phyloP scores from a whole-genome alignment of 352 stramenopile genomes.

The Phytophthora sp. region DNA sequence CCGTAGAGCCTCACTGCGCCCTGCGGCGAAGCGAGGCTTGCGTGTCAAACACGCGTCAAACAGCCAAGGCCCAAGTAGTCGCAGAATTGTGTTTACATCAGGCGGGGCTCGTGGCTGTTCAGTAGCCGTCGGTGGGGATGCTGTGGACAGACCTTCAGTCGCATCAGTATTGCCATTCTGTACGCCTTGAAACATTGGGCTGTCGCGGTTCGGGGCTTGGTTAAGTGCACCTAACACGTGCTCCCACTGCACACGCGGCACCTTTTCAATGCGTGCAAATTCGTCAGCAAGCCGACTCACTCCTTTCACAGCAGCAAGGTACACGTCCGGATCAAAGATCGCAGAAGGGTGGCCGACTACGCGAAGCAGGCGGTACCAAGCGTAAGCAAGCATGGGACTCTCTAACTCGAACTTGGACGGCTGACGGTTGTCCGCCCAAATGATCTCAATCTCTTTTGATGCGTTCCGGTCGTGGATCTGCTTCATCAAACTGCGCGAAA shows the following conservation, averaged over 20 bases:
- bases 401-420: slow-evolving; percentile 81
- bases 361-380: slow-evolving; percentile 84
- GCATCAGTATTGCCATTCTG: slow-evolving; percentile 42
- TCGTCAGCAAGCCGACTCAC: slow-evolving; percentile 81
- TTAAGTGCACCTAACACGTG: slow-evolving; percentile 73
- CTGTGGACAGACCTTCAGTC: slow-evolving; percentile 24
- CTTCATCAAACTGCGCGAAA: slow-evolving; percentile 78
- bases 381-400: slow-evolving; percentile 75
- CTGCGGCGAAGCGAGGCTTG: slow-evolving; percentile 69
- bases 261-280: slow-evolving; percentile 70
- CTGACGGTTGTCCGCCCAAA: slow-evolving; percentile 69
- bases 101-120: slow-evolving; percentile 66
- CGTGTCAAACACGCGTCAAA: slow-evolving; percentile 87
- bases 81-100: slow-evolving; percentile 85
- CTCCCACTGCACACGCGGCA: slow-evolving; percentile 76
- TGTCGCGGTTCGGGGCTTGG: slow-evolving; percentile 50
- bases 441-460: slow-evolving; percentile 73
- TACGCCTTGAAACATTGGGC: slow-evolving; percentile 52
- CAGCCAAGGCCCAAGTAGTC: slow-evolving; percentile 81
- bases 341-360: slow-evolving; percentile 85
- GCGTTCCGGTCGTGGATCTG: slow-evolving; percentile 62
- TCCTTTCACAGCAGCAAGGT: slow-evolving; percentile 83
- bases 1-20: slow-evolving; percentile 74
- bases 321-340: slow-evolving; percentile 86
- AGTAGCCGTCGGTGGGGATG: slow-evolving; percentile 11